phyloP scores from a whole-genome alignment of 495 filamentous ascomycete species.

The Penicillium chermesinum region DNA sequence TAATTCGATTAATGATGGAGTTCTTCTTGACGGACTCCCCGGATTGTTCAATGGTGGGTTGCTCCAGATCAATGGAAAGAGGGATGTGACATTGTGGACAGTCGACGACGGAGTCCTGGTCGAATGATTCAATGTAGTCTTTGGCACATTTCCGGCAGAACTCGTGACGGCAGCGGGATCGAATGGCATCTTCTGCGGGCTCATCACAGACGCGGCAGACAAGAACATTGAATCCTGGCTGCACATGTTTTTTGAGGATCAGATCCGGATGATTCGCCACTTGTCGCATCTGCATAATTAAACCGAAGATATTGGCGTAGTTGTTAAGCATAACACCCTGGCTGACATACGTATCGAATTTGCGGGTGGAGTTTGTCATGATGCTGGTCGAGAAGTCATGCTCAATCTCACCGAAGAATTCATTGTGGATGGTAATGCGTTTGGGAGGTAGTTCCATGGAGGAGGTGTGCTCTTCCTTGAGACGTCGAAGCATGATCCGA shows the following conservation, averaged over 20 bases:
- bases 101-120: constrained; percentile 58
- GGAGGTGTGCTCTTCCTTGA: constrained; percentile 86
- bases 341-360: constrained; percentile 93
- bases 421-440: constrained; percentile 82
- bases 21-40: constrained; percentile 78
- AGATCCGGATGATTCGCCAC: constrained; percentile 93
- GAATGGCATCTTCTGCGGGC: constrained; percentile 87
- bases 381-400: constrained; percentile 93
- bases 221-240: constrained; percentile 82
- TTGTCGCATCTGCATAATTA: constrained; percentile 98
- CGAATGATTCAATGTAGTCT: constrained; percentile 71
- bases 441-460: constrained; percentile 95
- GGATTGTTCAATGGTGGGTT: constrained; percentile 88
- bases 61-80: constrained; percentile 84
- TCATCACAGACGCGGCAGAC: constrained; percentile 95
- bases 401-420: constrained; percentile 94
- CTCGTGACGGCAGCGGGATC: constrained; percentile 86
- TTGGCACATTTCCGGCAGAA: constrained; percentile 90
- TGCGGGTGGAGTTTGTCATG: constrained; percentile 79
- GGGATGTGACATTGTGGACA: constrained; percentile 91
- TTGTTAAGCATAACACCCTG: constrained; percentile 95
- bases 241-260: constrained; percentile 77
- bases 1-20: constrained; percentile 94
- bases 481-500: constrained; percentile 87
- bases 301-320: constrained; percentile 75